Percentiles rank a stretch among this genome's conserved stretches.
Conservation (phyloP, 169 alveolate genomes). For the Cryptosporidium canis region DNA sequence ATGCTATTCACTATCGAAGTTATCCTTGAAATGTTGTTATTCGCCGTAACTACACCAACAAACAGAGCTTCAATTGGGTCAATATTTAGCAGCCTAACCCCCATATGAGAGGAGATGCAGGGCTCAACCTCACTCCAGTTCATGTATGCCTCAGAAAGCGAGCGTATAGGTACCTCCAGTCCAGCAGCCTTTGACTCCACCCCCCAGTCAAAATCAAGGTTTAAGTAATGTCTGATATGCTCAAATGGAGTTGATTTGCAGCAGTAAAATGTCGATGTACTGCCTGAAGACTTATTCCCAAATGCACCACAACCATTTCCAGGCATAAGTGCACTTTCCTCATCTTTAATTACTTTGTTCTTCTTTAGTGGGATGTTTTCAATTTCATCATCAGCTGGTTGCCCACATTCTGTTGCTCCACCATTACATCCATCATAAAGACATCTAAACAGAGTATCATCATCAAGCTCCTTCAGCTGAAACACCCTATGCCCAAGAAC, state of each 20-base stretch:
- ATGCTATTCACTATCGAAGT: conserved; percentile 29
- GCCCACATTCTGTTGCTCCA: background rate
- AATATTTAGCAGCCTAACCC: conserved; percentile 45
- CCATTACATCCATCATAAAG: conserved; percentile 16
- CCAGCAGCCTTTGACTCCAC: background rate
- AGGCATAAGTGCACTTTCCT: background rate
- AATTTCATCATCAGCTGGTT: background rate
- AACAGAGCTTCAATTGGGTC: conserved; percentile 70
- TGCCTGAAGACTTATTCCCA: background rate
- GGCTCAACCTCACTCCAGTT: conserved; percentile 29
- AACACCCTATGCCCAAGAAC: conserved; percentile 67
- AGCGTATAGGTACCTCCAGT: background rate
- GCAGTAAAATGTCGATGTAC: conserved; percentile 18
- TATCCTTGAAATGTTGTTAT: conserved; percentile 46
- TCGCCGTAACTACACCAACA: conserved; percentile 64
- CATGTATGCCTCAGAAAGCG: conserved; percentile 33
- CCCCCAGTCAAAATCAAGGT: conserved; percentile 41
- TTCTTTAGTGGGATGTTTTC: conserved; percentile 38
- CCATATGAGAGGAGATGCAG: conserved; percentile 45
- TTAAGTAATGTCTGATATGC: conserved; percentile 53
- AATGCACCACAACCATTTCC: background rate
- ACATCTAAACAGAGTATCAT: conserved; percentile 54
- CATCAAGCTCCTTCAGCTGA: conserved; percentile 39
- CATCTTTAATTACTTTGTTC: background rate
- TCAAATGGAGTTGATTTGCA: conserved; percentile 46